Evolutionary conservation across 495 filamentous ascomycete genomes (phyloP).

Genomic region (Astrocystis sublimbata): DNA sequence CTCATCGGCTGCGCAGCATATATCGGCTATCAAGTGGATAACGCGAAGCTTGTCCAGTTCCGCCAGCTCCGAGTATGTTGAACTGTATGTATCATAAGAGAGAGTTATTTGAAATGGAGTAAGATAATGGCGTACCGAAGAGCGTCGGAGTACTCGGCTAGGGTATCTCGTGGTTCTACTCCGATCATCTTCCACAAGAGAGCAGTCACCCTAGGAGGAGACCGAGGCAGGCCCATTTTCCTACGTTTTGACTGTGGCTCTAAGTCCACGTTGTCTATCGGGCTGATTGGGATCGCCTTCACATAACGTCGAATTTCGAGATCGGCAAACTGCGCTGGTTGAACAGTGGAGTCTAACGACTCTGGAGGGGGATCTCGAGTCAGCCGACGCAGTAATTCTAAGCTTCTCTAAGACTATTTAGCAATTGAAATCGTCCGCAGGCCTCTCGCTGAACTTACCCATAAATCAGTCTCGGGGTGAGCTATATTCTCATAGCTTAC

Average conservation of each 20-base stretch:
- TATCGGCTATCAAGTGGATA: slow-evolving; percentile 37
- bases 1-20: slow-evolving; percentile 39
- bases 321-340: slow-evolving; percentile 33
- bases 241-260: slow-evolving; percentile 36
- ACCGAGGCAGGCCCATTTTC: slow-evolving; percentile 24
- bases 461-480: slow-evolving; percentile 30
- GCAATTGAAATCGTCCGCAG: background rate
- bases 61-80: slow-evolving; percentile 28
- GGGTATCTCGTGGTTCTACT: slow-evolving; percentile 13
- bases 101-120: background rate
- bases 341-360: slow-evolving; percentile 13
- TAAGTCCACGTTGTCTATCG: slow-evolving; percentile 8
- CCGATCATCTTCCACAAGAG: slow-evolving; percentile 29
- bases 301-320: slow-evolving; percentile 28
- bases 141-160: slow-evolving; percentile 21
- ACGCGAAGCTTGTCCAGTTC: slow-evolving; percentile 33
- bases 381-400: slow-evolving; percentile 33
- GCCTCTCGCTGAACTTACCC: slow-evolving; percentile 29
- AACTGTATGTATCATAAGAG: slow-evolving; percentile 26
- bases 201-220: slow-evolving; percentile 19
- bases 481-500: slow-evolving; percentile 24
- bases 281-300: slow-evolving; percentile 21
- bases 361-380: slow-evolving; percentile 19
- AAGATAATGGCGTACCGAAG: slow-evolving; percentile 32
- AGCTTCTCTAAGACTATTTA: slow-evolving; percentile 36